Evolutionary conservation across 2,329 filamentous ascomycete species (phyloP).

Genomic region (Emydomyces testavorans): DNA sequence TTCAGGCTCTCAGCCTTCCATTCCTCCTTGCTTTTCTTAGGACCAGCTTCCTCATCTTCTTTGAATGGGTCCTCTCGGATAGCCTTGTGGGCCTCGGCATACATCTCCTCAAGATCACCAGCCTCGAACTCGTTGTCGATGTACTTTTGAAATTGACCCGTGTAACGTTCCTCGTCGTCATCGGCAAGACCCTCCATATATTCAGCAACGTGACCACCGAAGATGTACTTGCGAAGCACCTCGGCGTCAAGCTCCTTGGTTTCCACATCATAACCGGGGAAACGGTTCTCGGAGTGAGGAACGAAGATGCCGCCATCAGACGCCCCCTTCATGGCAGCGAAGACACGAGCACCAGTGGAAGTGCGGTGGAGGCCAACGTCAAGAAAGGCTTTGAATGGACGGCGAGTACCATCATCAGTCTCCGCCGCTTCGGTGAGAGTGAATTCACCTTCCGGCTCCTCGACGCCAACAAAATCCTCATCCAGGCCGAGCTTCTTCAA

Average conservation of each 20-base stretch:
- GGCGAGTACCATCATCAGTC: slow-evolving; percentile 73
- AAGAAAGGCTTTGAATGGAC: slow-evolving; percentile 98
- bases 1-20: slow-evolving; percentile 94
- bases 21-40: slow-evolving; percentile 96
- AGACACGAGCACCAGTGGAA: slow-evolving; percentile 96
- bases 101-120: slow-evolving; percentile 92
- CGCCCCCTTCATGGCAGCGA: slow-evolving; percentile 99
- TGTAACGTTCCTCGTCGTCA: slow-evolving; percentile 99
- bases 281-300: slow-evolving; percentile 98
- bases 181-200: slow-evolving; percentile 99
- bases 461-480: slow-evolving; percentile 85
- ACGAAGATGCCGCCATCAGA: slow-evolving; percentile 95
- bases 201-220: slow-evolving; percentile 94
- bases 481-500: slow-evolving; percentile 95
- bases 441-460: slow-evolving; percentile 95
- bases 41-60: slow-evolving; percentile 61
- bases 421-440: slow-evolving; percentile 88
- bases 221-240: slow-evolving; percentile 98
- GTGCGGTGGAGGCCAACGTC: slow-evolving; percentile 96
- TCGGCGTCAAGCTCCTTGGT: slow-evolving; percentile 95
- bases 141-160: slow-evolving; percentile 96
- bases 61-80: slow-evolving; percentile 98
- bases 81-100: slow-evolving; percentile 84
- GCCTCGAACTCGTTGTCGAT: slow-evolving; percentile 94
- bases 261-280: slow-evolving; percentile 97